Base-by-base conservation (phyloP, 2,329 filamentous ascomycete species). In the Ceratocystis smalleyi region DNA sequence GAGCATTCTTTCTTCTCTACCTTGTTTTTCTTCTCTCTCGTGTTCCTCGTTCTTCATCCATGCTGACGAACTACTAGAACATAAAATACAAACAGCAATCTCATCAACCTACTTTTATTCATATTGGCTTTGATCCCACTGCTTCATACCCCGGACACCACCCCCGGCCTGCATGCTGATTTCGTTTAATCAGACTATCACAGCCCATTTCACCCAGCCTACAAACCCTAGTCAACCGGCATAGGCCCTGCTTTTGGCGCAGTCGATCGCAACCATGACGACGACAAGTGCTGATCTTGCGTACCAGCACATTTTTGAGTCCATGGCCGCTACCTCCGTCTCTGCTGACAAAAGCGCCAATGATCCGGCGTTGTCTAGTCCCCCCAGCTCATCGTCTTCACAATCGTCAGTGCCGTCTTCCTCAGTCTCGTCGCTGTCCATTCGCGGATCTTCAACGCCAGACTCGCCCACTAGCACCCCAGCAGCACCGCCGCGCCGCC, bases 231-330 rank as follows among this genome's bases (percentile, higher is more conserved):
- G 32, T 30, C 54, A 59, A 24, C 57, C 32, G 40, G 47, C 61
- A 27, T 51, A 7, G 17, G 61, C 43, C 35, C 47, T 51, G 32
- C 30, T 24, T 62, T 59, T 55, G 57, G 63, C 35, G 10, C 57
- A 17, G 43, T 55, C 7, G 47, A 61, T 61, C 47, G 40, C 43
- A 64, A 35, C 30, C 45, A 65, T 65, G 64, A 57, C 54, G 54
- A 57, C 54, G 54, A 57, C 54, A 35, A 61, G 54, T 59, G 64
- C 27, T 43, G 64, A 65, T 65, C 64, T 55, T 32, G 54, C 64
- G 24, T 65, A 65, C 62, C 64, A 65, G 55, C 60, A 65, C 54
- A 60, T 63, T 43, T 65, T 65, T 59, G 64, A 32, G 54, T n/a
- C 61, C 2, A 22, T 32, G 35, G 54, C 43, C 40, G 40, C 19